These are phyloP conservation scores for Globisporangium iwayamae DNA, from an alignment of 352 stramenopile species.

Conservation along the genomic window DNA sequence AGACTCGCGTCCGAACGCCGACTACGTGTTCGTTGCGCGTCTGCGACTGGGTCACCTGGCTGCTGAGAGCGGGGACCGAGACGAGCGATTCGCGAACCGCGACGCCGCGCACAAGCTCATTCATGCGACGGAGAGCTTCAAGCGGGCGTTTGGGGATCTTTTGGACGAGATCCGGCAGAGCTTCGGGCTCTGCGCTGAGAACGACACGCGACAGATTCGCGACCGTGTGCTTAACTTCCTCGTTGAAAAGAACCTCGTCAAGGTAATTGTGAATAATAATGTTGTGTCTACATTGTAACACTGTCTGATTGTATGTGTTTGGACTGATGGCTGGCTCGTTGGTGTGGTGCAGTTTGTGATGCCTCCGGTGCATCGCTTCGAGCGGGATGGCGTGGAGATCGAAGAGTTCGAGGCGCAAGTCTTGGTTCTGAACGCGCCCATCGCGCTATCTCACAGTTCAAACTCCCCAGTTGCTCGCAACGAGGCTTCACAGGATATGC, in stretches of 20 bases:
- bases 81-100: conserved; percentile 51
- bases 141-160: conserved; percentile 39
- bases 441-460: conserved; percentile 27
- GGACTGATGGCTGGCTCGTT: neutral
- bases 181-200: conserved; percentile 34
- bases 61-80: conserved; percentile 22
- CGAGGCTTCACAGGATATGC: conserved; percentile 36
- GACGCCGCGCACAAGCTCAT: conserved; percentile 36
- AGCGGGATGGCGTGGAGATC: conserved; percentile 12
- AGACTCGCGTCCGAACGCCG: conserved; percentile 21
- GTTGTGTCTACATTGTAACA: neutral
- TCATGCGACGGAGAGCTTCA: conserved; percentile 33
- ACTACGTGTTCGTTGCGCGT: conserved; percentile 22
- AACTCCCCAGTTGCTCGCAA: conserved; percentile 27
- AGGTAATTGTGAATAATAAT: conserved; percentile 24
- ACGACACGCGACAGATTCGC: conserved; percentile 39
- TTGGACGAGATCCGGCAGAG: conserved; percentile 37
- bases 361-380: conserved; percentile 1
- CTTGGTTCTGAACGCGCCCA: conserved; percentile 32
- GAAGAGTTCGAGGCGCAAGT: conserved; percentile 34
- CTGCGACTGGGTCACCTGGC: conserved; percentile 46
- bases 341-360: conserved; percentile 14
- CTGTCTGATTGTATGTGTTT: neutral
- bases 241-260: conserved; percentile 34
- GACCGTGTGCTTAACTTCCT: conserved; percentile 49